Evolutionary conservation across 768 basidiomycete genomes (phyloP), one percentile per base, ranked within the genome.

Genomic region (Saitozyma sp.): DNA sequence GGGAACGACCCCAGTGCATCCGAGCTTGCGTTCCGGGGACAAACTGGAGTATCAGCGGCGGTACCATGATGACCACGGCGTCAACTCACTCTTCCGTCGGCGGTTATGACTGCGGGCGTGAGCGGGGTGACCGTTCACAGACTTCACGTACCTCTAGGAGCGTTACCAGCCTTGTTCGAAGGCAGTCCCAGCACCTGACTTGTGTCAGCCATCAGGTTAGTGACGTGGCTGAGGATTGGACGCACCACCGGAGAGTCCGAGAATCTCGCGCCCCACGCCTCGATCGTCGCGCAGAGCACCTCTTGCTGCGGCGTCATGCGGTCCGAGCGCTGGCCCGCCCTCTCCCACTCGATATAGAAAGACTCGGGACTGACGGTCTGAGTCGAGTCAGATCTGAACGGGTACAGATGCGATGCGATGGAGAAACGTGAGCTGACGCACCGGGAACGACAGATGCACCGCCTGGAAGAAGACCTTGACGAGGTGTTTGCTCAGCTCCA

Each of bases 181-280:
- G 46, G 45, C 16, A 72, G 17, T 13, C 67, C 70, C 4, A 72
- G 62, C 7, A 71, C 55, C 69, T 67, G 51, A 9, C 37, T 7
- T 3, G 17, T 29, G 29, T 29, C 29, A 29, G 29, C 29, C 29
- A 29, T 29, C 29, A 5, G 2, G 29, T 2, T 29, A 40, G 45
- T 50, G 9, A 50, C 10, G 13, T 2, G 38, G 19, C 38, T 16
- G 17, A 50, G 17, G 13, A 2, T 13, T 38, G 2, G 37, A 61
- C 69, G 56, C 11, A 71, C 70, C 9, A 72, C 65, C 3, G 70
- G 67, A 9, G 62, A 67, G 49, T 72, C 70, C 3, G 70, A 72
- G 48, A 69, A 72, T 43, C 68, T 56, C 14, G 70, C 67, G n/a
- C 65, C 70, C 65, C 67, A 72, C 8, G 70, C 70, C 58, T 72